These are phyloP conservation scores for Thielaviopsis populi DNA, from an alignment of 2,329 filamentous ascomycete genomes.

Conservation along the genomic window DNA sequence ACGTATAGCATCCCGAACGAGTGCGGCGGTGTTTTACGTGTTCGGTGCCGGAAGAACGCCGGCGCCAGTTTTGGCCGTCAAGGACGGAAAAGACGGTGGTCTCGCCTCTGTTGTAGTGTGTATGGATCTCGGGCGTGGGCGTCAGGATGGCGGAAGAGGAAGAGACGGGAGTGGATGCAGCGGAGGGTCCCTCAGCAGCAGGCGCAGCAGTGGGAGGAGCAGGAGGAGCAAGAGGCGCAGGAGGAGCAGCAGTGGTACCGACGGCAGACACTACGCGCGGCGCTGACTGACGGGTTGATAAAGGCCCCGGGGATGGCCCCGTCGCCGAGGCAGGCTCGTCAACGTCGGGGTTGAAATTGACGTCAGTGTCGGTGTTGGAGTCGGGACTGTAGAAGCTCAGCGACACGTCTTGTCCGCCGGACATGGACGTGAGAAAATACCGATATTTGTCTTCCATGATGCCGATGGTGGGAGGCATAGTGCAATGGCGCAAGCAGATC, in stretches of 20 bases:
- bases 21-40: slow-evolving; percentile 88
- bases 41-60: slow-evolving; percentile 38
- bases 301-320: background rate
- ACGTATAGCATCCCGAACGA: slow-evolving; percentile 85
- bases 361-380: background rate
- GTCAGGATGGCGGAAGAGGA: slow-evolving; percentile 31
- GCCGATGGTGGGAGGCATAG: background rate
- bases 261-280: background rate
- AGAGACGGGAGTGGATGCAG: slow-evolving; percentile 21
- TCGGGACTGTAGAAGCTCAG: background rate
- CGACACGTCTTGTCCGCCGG: slow-evolving; percentile 24
- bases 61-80: slow-evolving; percentile 30
- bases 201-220: slow-evolving; percentile 20
- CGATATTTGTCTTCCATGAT: slow-evolving; percentile 43
- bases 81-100: background rate
- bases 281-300: background rate
- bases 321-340: background rate
- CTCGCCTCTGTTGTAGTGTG: background rate
- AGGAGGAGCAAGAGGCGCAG: too few species aligned
- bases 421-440: slow-evolving; percentile 39
- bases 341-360: background rate
- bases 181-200: slow-evolving; percentile 16
- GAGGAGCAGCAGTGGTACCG: slow-evolving; percentile 22
- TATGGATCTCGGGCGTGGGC: slow-evolving; percentile 28
- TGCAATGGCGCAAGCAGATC: background rate